phyloP scores from a whole-genome alignment of 2,329 filamentous ascomycete species.

The Amylocarpus encephaloides region DNA sequence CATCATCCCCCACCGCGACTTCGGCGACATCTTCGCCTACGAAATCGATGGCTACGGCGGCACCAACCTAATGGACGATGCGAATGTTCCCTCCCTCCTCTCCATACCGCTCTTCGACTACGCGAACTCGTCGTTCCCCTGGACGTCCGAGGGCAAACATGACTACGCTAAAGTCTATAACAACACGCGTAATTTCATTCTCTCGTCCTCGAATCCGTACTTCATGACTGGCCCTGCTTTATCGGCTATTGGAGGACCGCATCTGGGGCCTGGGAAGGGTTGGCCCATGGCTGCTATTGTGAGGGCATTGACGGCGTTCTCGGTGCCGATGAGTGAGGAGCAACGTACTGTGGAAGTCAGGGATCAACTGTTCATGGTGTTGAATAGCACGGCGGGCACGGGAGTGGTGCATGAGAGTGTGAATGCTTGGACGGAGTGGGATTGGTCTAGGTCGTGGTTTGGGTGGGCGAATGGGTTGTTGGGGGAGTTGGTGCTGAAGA shows the following conservation, averaged over 20 bases:
- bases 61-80: conserved; percentile 61
- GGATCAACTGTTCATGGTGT: conserved; percentile 23
- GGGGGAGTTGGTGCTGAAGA: conserved; percentile 50
- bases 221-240: conserved; percentile 49
- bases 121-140: conserved; percentile 19
- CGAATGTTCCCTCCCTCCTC: conserved; percentile 64
- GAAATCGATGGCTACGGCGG: conserved; percentile 63
- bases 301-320: conserved; percentile 41
- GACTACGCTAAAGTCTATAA: conserved; percentile 60
- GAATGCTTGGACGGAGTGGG: conserved; percentile 32
- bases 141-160: conserved; percentile 31
- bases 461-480: conserved; percentile 82
- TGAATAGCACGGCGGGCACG: conserved; percentile 19
- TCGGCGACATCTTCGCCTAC: conserved; percentile 68
- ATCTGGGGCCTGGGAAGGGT: conserved; percentile 52
- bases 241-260: conserved; percentile 61
- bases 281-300: conserved; percentile 54
- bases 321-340: conserved; percentile 9
- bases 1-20: conserved; percentile 55
- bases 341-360: conserved; percentile 26
- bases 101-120: conserved; percentile 60
- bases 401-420: conserved; percentile 43
- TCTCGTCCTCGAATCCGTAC: conserved; percentile 74
- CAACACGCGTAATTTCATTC: conserved; percentile 72
- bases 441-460: conserved; percentile 47